Base-by-base conservation (phyloP, 441 rosid species). In the Euphorbia schlechtendalii region DNA sequence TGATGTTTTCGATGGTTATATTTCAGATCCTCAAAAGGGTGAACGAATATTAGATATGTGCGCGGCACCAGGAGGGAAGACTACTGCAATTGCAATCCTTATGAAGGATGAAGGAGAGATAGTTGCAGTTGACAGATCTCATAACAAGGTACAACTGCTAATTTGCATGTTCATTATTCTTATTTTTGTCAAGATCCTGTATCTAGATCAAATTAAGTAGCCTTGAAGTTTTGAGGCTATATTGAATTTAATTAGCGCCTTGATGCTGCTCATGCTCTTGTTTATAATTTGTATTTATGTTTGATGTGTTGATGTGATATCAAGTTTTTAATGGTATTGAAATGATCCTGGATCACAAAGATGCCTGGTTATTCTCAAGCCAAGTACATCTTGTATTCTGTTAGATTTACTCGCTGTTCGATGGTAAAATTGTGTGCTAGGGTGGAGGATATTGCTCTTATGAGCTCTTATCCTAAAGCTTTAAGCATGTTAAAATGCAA, bases 51-150 rank as follows among this genome's bases (percentile, higher is more conserved):
- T 93, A 69, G 99, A 93, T 74, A 93, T 90, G 99, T 93, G 99
- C 69, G 99, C 99, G 53, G 96, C 97, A 40, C 99, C 97, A 0
- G 99, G 99, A 69, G 99, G 99, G 64, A 93, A 93, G 74, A 93
- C 99, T 61, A 90, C 99, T 60, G 96, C 93, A 70, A 84, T 90
- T 74, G 95, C 99, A 60, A 78, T 81, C 59, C 84, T 87, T 70
- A 90, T 93, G 96, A 82, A 86, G 71, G 89, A 87, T 77, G 84
- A 87, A 72, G 99, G 99, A 68, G 96, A 87, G 84, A 80, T 93
- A 71, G 72, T 88, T 75, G 97, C 99, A 40, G 85, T 73, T 49
- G 99, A 90, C 78, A 83, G 99, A 80, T 93, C 99, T 71, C 99
- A 93, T 74, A 93, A 93, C 77, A 93, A 93, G 88, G 99, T 93